A percentile compares a stretch with the other conserved stretches of the same genome.
Conservation (phyloP, 2,329 filamentous ascomycete genomes). For the Penicillium sp. region DNA sequence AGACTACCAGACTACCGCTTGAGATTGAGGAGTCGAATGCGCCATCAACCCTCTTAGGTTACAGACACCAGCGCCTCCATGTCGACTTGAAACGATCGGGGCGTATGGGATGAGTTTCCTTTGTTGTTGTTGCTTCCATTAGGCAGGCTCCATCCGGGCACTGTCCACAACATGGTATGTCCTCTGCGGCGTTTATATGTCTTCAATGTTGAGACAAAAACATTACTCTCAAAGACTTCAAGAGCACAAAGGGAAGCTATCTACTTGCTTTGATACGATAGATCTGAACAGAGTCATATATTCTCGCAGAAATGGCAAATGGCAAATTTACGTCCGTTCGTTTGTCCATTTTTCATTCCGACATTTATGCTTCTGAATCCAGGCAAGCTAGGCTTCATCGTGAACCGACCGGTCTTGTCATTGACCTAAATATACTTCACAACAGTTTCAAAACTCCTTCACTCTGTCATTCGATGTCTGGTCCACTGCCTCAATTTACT, state of each 20-base stretch:
- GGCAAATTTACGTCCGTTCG: slow-evolving; percentile 16
- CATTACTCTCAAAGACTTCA: no score
- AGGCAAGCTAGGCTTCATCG: neutral
- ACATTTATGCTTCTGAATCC: neutral
- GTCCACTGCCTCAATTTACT: no score
- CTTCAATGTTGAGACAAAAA: neutral
- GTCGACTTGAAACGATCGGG: slow-evolving; percentile 87
- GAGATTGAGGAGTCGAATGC: slow-evolving; percentile 83
- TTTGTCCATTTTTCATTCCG: neutral
- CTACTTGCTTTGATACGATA: neutral
- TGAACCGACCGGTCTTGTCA: no score
- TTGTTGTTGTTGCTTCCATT: slow-evolving; percentile 17
- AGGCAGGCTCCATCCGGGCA: slow-evolving; percentile 10
- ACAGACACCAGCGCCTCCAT: slow-evolving; percentile 92
- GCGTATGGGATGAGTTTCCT: slow-evolving; percentile 48
- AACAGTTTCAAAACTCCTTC: no score
- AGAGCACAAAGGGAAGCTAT: neutral
- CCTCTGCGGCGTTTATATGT: neutral
- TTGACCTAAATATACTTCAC: no score
- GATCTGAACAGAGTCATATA: neutral
- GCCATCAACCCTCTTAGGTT: slow-evolving; percentile 76
- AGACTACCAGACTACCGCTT: slow-evolving; percentile 85
- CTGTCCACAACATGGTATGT: no score
- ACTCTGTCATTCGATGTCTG: no score
- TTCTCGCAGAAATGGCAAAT: slow-evolving; percentile 16